These are phyloP conservation scores for Parafenestella ontariensis DNA, from an alignment of 2,329 filamentous ascomycete genomes.

Conservation along the genomic window DNA sequence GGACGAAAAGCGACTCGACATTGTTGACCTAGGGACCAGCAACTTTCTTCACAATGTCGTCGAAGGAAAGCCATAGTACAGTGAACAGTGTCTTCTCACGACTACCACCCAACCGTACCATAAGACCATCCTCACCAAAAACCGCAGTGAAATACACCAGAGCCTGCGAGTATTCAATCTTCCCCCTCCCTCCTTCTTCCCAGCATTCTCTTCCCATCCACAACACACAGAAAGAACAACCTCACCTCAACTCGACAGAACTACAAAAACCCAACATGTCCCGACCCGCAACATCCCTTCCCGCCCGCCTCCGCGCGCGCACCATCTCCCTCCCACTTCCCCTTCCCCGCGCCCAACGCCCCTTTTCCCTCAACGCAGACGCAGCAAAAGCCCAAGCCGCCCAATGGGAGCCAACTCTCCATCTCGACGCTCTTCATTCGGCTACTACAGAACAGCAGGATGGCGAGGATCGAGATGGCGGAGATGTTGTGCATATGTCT, in stretches of 20 bases:
- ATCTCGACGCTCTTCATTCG: neutral
- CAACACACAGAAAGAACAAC: neutral
- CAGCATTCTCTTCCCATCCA: neutral
- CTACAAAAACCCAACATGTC: neutral
- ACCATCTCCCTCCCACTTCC: neutral
- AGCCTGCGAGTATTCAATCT: neutral
- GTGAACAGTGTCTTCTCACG: neutral
- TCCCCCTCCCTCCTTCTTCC: neutral
- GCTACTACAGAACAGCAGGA: neutral
- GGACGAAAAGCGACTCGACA: neutral
- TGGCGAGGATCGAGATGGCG: neutral
- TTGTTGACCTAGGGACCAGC: neutral
- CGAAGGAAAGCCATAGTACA: neutral
- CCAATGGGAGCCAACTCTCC: conserved; percentile 7
- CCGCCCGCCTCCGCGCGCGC: neutral
- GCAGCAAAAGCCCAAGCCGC: conserved; percentile 1
- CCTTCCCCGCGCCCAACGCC: neutral
- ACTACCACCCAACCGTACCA: neutral
- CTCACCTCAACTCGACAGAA: neutral
- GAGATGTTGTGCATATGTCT: neutral
- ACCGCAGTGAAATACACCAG: neutral
- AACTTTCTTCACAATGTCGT: neutral
- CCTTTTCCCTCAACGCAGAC: neutral
- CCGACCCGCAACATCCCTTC: neutral
- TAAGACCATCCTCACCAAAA: neutral